phyloP scores from a whole-genome alignment of 2,329 filamentous ascomycete genomes.

The Cladophialophora bantiana region DNA sequence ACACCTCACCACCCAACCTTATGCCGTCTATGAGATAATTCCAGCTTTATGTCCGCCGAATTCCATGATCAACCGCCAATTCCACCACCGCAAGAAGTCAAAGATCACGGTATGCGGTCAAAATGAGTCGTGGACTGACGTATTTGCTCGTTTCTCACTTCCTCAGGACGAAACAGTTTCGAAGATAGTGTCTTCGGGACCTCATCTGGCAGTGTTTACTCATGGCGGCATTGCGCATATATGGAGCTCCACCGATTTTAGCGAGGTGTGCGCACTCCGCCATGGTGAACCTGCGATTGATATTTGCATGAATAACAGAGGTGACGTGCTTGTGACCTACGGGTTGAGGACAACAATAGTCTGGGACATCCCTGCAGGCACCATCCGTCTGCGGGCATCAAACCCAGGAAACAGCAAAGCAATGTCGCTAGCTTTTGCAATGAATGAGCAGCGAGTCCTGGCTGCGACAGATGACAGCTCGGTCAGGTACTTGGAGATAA shows the following conservation, averaged over 20 bases:
- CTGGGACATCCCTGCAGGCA: constrained; percentile 36
- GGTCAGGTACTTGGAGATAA: constrained; percentile 12
- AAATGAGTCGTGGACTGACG: constrained; percentile 25
- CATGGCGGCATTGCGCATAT: constrained; percentile 37
- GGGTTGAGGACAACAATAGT: constrained; percentile 35
- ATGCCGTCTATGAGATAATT: constrained; percentile 49
- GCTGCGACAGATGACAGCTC: constrained; percentile 19
- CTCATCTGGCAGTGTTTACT: constrained; percentile 40
- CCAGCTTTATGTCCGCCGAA: constrained; percentile 50
- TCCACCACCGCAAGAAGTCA: constrained; percentile 43
- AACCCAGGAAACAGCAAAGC: constrained; percentile 29
- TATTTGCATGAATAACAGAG: constrained; percentile 29
- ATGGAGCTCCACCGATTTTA: constrained; percentile 40
- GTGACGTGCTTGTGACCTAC: constrained; percentile 36
- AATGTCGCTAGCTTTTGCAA: constrained; percentile 27
- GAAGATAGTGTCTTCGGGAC: constrained; percentile 28
- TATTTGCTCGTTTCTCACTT: constrained; percentile 20
- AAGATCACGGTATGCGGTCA: constrained; percentile 22
- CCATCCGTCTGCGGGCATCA: constrained; percentile 22
- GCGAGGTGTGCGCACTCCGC: constrained; percentile 34
- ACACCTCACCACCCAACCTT: constrained; percentile 41
- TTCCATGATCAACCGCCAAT: constrained; percentile 47
- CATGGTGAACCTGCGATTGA: constrained; percentile 37
- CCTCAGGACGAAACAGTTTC: constrained; percentile 11
- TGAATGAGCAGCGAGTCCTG: constrained; percentile 18